These are phyloP conservation scores for Russula brevipes DNA, from an alignment of 768 basidiomycete species.

Conservation along the genomic window DNA sequence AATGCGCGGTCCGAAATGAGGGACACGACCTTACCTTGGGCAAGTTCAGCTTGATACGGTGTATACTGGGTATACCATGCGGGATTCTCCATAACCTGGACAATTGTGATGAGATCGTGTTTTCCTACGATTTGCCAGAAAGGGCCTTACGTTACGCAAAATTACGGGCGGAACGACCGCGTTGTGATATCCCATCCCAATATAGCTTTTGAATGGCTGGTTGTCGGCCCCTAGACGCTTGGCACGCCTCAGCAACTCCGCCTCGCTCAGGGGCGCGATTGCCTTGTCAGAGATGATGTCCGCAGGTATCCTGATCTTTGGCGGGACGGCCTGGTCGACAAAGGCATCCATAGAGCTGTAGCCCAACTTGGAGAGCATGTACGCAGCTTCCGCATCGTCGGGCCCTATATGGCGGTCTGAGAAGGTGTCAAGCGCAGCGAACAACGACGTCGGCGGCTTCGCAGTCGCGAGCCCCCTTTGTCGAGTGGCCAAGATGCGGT, in stretches of 20 bases:
- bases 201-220: conserved; percentile 83
- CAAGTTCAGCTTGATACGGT: conserved; percentile 94
- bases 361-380: conserved; percentile 81
- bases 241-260: conserved; percentile 71
- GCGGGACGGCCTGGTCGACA: conserved; percentile 74
- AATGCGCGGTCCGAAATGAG: background rate
- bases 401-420: conserved; percentile 90
- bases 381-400: conserved; percentile 67
- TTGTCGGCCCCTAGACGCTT: conserved; percentile 75
- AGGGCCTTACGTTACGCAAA: conserved; percentile 68
- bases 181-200: conserved; percentile 97
- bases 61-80: conserved; percentile 98
- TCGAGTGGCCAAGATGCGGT: conserved; percentile 24
- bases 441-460: conserved; percentile 57
- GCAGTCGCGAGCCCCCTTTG: conserved; percentile 53
- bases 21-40: conserved; percentile 65
- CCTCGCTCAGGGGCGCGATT: conserved; percentile 78
- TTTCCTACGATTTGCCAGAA: background rate
- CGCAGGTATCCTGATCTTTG: conserved; percentile 65
- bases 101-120: background rate
- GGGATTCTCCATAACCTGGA: conserved; percentile 85
- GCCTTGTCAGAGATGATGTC: conserved; percentile 57
- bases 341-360: conserved; percentile 88
- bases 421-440: conserved; percentile 87
- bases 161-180: conserved; percentile 96